A percentile compares a stretch with the other conserved stretches of the same genome.
These are phyloP conservation scores for Cyberlindnera galapagoensis DNA, from an alignment of 805 yeast species.

Conservation along the genomic window DNA sequence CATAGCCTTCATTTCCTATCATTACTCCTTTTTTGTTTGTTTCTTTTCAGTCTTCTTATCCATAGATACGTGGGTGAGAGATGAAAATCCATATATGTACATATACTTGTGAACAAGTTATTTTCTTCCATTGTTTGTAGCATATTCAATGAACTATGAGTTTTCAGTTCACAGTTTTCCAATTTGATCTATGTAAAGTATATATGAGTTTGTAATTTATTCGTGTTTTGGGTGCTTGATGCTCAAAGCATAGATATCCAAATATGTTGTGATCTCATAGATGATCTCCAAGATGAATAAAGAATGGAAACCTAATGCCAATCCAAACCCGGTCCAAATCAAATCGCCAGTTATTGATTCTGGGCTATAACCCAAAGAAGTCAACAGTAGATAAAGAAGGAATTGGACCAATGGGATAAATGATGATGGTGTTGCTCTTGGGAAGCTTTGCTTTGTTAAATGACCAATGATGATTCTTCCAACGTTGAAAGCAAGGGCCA, in stretches of 20 bases:
- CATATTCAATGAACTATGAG: no score
- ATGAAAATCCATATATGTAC: background rate
- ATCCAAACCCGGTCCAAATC: constrained; percentile 60
- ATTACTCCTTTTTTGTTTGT: no score
- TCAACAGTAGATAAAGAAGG: constrained; percentile 21
- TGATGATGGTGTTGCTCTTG: constrained; percentile 64
- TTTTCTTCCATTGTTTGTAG: background rate
- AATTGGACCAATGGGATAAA: constrained; percentile 54
- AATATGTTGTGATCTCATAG: constrained; percentile 67
- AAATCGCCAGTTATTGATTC: constrained; percentile 42
- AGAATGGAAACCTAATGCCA: constrained; percentile 61
- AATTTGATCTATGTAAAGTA: background rate
- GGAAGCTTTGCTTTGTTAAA: constrained; percentile 73
- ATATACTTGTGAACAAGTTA: background rate
- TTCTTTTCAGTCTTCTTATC: no score
- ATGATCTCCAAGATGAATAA: constrained; percentile 73
- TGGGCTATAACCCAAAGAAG: constrained; percentile 27
- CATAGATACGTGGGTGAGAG: no score
- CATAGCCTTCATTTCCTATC: no score
- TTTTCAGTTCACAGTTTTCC: no score
- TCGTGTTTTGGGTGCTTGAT: constrained; percentile 69
- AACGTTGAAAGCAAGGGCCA: constrained; percentile 76
- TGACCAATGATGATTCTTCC: constrained; percentile 88
- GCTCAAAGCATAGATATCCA: constrained; percentile 80
- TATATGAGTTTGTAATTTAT: background rate